Evolutionary conservation across 164 flowering plant genomes (phyloP), one percentile per base, ranked within the genome.

Genomic region (Santalum album): DNA sequence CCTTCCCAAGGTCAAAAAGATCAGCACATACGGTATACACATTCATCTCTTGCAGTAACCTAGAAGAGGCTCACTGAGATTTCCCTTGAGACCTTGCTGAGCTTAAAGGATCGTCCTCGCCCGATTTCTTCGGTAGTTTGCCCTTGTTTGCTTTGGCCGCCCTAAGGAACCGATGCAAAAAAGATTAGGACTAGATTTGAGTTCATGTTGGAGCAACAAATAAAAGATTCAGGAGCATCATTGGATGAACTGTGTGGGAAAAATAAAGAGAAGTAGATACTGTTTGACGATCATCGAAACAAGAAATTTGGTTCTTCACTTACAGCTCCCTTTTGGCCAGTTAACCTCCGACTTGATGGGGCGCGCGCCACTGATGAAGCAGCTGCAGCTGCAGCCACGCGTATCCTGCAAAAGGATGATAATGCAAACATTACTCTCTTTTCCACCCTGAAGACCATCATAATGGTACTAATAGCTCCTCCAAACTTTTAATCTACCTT

Each of bases 361-460:
- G 78, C 74, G 22, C 90, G 77, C 25, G 88, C 88, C 61, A 86
- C 56, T n/a, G 79, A 81, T 60, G 95, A 78, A 46, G 95, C 95
- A 49, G 95, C 90, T 25, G 90, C 95, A 21, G 84, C 90, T 16
- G 90, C 90, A 59, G 83, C 95, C 24, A 86, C 90, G 20, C 95
- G 86, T 51, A 86, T 81, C 74, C 90, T 86, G 76, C 68, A 67
- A 43, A 55, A 16, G 5, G 21, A 15, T 25, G 9, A 29, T 29
- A 29, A 29, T 29, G 34, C 34, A 3, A 29, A 29, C 6, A 9
- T 29, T 29, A 29, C 34, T 3, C 34, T 29, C n/a, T n/a, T n/a
- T n/a, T n/a, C n/a, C n/a, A n/a, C n/a, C n/a, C n/a, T n/a, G n/a
- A n/a, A n/a, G 34, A 29, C 9, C 6, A 29, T 29, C 4, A 29